A percentile compares a stretch with the other conserved stretches of the same genome.
Conservation (phyloP, 805 yeast genomes). For the Cyberlindnera maclurae region DNA sequence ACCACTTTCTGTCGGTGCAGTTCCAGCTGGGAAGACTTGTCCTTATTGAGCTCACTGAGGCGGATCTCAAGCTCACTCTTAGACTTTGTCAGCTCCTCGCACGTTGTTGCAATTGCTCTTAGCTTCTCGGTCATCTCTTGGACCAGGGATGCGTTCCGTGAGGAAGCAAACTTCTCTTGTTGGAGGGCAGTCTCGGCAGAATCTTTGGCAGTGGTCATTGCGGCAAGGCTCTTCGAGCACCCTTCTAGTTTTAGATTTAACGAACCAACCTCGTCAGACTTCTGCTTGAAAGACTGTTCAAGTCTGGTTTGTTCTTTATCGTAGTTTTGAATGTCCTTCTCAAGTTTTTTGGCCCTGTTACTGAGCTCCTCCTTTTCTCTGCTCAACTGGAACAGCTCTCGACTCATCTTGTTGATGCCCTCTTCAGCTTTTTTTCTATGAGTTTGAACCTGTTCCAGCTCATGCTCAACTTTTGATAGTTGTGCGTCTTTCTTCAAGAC, state of each 20-base stretch:
- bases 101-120: constrained; percentile 32
- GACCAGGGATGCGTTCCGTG: constrained; percentile 28
- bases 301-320: constrained; percentile 19
- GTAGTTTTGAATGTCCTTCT: constrained; percentile 23
- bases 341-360: constrained; percentile 33
- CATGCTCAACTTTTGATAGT: constrained; percentile 20
- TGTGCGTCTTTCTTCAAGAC: constrained; percentile 15
- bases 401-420: constrained; percentile 85
- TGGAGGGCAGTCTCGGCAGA: constrained; percentile 15
- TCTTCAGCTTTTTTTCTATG: constrained; percentile 66
- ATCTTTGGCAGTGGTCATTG: constrained; percentile 1
- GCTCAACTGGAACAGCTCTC: constrained; percentile 65
- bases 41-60: constrained; percentile 7
- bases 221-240: constrained; percentile 1
- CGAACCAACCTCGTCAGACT: constrained; percentile 8
- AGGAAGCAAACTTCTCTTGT: constrained; percentile 12
- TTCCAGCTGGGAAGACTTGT: constrained; percentile 11
- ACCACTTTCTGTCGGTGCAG: constrained; percentile 10
- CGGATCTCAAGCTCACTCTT: constrained; percentile 16
- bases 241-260: constrained; percentile 11
- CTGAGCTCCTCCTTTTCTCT: constrained; percentile 50
- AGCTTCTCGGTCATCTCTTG: constrained; percentile 39
- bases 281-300: constrained; percentile 14
- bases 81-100: constrained; percentile 22
- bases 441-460: constrained; percentile 20